Evolutionary conservation across 164 flowering plant species (phyloP).

Genomic region (Sedum album): DNA sequence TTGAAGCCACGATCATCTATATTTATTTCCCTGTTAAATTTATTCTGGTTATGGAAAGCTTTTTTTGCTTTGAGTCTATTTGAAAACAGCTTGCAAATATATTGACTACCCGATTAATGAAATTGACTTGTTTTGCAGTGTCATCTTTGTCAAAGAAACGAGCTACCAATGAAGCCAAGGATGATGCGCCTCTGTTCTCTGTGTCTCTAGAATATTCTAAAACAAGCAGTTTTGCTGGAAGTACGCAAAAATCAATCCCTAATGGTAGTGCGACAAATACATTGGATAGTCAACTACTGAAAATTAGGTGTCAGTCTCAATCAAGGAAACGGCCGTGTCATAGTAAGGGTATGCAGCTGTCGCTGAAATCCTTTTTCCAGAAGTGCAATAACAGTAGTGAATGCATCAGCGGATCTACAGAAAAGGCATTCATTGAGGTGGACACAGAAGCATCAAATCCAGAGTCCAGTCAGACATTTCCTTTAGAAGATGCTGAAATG

Average conservation of each 20-base stretch:
- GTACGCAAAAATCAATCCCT: not conserved
- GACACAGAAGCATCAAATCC: conserved; percentile 13
- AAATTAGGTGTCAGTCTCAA: conserved; percentile 10
- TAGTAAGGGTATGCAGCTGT: conserved; percentile 46
- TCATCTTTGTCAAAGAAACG: conserved; percentile 60
- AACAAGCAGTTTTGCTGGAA: conserved; percentile 16
- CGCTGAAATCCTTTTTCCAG: conserved; percentile 70
- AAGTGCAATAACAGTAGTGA: conserved; percentile 23
- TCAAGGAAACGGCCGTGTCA: conserved; percentile 44
- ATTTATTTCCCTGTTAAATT: too few species aligned
- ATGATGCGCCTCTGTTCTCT: conserved; percentile 16
- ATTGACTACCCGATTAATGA: not conserved
- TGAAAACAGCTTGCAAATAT: not conserved
- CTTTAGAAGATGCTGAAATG: conserved; percentile 13
- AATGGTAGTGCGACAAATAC: not conserved
- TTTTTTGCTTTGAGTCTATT: not conserved
- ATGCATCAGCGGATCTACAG: conserved; percentile 10
- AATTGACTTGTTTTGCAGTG: conserved; percentile 30
- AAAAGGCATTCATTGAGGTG: conserved; percentile 17
- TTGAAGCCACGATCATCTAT: too few species aligned
- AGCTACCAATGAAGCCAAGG: conserved; percentile 20
- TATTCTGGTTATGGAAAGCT: not conserved
- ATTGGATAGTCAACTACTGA: conserved; percentile 11
- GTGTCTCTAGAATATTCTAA: conserved; percentile 14
- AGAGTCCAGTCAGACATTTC: conserved; percentile 14